These are phyloP conservation scores for Silybum marianum DNA, from an alignment of 129 eudicot species.

Conservation along the genomic window DNA sequence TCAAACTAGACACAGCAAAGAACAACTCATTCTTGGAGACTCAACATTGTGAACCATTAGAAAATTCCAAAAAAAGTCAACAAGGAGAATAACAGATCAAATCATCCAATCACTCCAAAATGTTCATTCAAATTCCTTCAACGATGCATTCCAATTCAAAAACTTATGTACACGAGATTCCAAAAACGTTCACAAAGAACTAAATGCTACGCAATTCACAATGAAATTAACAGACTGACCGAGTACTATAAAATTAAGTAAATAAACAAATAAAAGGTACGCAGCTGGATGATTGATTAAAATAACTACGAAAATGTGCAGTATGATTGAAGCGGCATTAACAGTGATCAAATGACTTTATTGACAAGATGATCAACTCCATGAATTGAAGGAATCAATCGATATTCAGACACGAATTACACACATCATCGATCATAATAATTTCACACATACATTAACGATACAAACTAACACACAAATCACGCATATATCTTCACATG, in stretches of 20 bases:
- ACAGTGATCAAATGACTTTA: conserved; percentile 2
- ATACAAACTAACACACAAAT: conserved; percentile 10
- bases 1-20: conserved; percentile 8
- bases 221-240: not conserved
- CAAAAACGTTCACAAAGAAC: not conserved
- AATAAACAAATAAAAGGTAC: conserved; percentile 11
- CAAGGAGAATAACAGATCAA: conserved; percentile 5
- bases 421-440: not conserved
- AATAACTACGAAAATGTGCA: not conserved
- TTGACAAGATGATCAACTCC: conserved; percentile 1
- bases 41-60: conserved; percentile 15
- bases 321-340: conserved; percentile 24
- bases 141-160: not conserved
- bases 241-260: not conserved
- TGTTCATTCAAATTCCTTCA: conserved; percentile 3
- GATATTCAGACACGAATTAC: not conserved
- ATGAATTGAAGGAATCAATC: not conserved
- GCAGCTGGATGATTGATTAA: conserved; percentile 15
- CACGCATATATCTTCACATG: not conserved
- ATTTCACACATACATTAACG: not conserved
- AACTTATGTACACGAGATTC: not conserved
- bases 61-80: conserved; percentile 16
- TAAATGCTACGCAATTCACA: not conserved
- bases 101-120: conserved; percentile 22
- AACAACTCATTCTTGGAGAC: not conserved